Evolutionary conservation across 805 yeast genomes (phyloP).

Genomic region (Candida arabinofermentans): DNA sequence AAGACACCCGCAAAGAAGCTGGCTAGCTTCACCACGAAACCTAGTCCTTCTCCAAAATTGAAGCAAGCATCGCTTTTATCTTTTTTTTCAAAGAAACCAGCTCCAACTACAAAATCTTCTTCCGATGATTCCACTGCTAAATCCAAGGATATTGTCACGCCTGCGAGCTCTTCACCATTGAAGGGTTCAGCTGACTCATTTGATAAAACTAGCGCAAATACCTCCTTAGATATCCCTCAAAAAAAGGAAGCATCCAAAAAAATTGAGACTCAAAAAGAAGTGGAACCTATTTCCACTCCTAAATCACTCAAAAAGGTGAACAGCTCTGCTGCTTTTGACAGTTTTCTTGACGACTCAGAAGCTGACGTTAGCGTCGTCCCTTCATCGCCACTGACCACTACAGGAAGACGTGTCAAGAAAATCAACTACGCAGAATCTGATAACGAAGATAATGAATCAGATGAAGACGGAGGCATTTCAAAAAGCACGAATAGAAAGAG

Average conservation of each 20-base stretch:
- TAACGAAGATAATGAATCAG: slow-evolving; percentile 13
- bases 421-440: slow-evolving; percentile 16
- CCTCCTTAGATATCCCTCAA: no score
- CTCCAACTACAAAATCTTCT: not conserved
- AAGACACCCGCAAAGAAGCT: slow-evolving; percentile 1
- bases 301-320: not conserved
- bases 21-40: not conserved
- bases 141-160: slow-evolving; percentile 15
- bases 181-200: not conserved
- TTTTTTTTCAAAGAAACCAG: slow-evolving; percentile 20
- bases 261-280: slow-evolving; percentile 1
- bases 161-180: slow-evolving; percentile 20
- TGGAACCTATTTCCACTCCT: not conserved
- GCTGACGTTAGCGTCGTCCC: not conserved
- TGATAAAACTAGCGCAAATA: no score
- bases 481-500: slow-evolving; percentile 6
- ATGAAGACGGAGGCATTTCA: slow-evolving; percentile 1
- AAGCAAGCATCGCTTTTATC: slow-evolving; percentile 28
- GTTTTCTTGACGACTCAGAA: slow-evolving; percentile 19
- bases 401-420: slow-evolving; percentile 11
- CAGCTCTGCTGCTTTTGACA: slow-evolving; percentile 5
- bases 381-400: slow-evolving; percentile 1
- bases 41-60: slow-evolving; percentile 5
- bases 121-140: not conserved
- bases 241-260: not conserved